phyloP scores from a whole-genome alignment of 768 basidiomycete species.

The Phlebiopsis flavidoalba region DNA sequence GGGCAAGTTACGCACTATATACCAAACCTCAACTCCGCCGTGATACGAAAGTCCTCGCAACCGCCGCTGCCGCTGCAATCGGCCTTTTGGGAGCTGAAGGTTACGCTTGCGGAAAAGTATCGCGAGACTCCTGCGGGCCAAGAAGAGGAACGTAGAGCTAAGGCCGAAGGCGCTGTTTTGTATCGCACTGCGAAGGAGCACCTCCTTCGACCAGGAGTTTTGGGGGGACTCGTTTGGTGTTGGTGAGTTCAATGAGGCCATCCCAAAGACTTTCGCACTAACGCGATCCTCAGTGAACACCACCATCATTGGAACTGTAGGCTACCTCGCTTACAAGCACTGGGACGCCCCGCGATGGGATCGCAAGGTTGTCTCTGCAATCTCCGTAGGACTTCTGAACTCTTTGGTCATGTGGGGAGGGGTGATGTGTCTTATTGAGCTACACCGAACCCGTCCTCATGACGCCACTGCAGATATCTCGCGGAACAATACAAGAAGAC shows the following conservation, averaged over 20 bases:
- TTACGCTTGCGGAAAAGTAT: conserved; percentile 55
- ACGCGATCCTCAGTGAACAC: conserved; percentile 45
- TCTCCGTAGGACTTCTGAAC: conserved; percentile 54
- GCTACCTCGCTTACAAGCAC: conserved; percentile 58
- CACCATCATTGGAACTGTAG: conserved; percentile 54
- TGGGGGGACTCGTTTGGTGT: conserved; percentile 61
- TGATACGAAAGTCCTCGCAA: conserved; percentile 48
- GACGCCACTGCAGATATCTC: conserved; percentile 27
- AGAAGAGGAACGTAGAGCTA: conserved; percentile 50
- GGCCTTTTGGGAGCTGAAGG: conserved; percentile 60
- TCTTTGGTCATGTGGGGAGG: conserved; percentile 64
- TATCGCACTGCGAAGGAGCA: conserved; percentile 52
- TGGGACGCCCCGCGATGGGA: conserved; percentile 69
- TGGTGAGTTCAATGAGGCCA: conserved; percentile 33
- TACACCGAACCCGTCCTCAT: neutral
- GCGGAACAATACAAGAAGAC: conserved; percentile 36
- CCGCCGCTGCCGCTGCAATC: conserved; percentile 49
- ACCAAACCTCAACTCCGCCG: conserved; percentile 53
- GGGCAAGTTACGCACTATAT: conserved; percentile 61
- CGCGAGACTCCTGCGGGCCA: conserved; percentile 53
- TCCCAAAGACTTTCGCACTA: neutral
- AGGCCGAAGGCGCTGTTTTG: conserved; percentile 48
- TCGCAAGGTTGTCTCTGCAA: conserved; percentile 48
- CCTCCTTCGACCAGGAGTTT: conserved; percentile 57
- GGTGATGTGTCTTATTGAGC: conserved; percentile 37